These are phyloP conservation scores for Ganoderma resinaceum DNA, from an alignment of 1,284 basidiomycete species.

Conservation along the genomic window DNA sequence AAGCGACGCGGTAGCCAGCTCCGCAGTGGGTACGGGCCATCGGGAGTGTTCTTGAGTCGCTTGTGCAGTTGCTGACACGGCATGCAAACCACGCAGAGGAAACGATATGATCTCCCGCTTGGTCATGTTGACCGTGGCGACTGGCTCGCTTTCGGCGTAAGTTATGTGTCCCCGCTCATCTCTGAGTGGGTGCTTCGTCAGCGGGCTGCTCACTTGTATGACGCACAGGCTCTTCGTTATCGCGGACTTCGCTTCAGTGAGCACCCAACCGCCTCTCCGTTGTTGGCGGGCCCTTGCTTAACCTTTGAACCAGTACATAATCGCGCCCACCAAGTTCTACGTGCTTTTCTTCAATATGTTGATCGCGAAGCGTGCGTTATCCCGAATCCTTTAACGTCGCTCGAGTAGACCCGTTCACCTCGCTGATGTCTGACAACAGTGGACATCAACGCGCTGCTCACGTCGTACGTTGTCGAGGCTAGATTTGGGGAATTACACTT, in stretches of 20 bases:
- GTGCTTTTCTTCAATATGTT: background rate
- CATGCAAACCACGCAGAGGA: background rate
- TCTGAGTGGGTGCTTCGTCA: background rate
- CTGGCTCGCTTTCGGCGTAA: background rate
- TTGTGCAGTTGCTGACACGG: background rate
- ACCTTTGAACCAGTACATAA: background rate
- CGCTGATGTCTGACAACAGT: background rate
- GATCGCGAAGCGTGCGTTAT: background rate
- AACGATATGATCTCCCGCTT: background rate
- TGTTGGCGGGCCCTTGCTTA: background rate
- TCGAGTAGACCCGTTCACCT: background rate
- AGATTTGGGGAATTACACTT: background rate
- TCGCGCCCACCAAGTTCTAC: background rate
- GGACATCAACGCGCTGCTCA: slow-evolving; percentile 2
- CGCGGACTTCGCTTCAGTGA: background rate
- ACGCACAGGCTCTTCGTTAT: background rate
- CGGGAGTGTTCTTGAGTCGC: background rate
- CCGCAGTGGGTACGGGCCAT: background rate
- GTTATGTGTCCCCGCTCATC: background rate
- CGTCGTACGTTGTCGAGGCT: background rate
- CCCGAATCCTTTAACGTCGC: background rate
- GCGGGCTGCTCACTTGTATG: background rate
- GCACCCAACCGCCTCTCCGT: background rate
- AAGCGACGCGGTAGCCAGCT: background rate
- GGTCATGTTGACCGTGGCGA: background rate